phyloP scores from a whole-genome alignment of 2,329 filamentous ascomycete species.

The Tolypocladium sp. region DNA sequence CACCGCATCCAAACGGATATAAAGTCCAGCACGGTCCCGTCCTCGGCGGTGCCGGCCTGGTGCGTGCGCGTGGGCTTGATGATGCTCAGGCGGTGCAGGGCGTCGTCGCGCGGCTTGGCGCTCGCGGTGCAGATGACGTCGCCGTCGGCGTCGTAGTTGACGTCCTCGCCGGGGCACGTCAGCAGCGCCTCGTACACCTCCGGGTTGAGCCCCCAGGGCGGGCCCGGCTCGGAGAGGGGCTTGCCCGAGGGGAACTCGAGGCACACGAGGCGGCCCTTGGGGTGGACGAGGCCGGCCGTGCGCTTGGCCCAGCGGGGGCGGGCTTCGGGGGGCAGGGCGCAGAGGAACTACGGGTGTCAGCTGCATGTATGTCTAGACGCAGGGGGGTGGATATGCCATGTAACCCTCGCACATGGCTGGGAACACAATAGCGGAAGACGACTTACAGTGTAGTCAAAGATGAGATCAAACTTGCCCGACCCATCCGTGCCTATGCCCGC shows the following conservation, averaged over 20 bases:
- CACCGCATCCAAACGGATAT: conserved; percentile 43
- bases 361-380: background rate
- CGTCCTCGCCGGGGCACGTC: conserved; percentile 55
- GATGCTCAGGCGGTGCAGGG: conserved; percentile 35
- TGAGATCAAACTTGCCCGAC: conserved; percentile 50
- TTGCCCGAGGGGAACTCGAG: conserved; percentile 76
- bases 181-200: conserved; percentile 66
- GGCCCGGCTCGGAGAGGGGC: conserved; percentile 53
- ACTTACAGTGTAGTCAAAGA: conserved; percentile 55
- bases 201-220: conserved; percentile 62
- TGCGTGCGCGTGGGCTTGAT: conserved; percentile 43
- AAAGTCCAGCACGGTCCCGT: conserved; percentile 40
- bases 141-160: conserved; percentile 45
- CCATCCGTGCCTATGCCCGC: conserved; percentile 28
- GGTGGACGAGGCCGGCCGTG: conserved; percentile 39
- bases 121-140: conserved; percentile 29
- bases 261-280: conserved; percentile 45
- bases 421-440: background rate
- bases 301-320: conserved; percentile 45
- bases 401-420: background rate
- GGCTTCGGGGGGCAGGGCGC: conserved; percentile 45
- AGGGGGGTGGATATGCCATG: background rate
- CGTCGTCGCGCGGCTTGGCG: conserved; percentile 25
- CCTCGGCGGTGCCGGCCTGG: conserved; percentile 30
- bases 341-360: conserved; percentile 42